Conservation (phyloP, 2,329 filamentous ascomycete species). For the Pseudogymnoascus sp. region DNA sequence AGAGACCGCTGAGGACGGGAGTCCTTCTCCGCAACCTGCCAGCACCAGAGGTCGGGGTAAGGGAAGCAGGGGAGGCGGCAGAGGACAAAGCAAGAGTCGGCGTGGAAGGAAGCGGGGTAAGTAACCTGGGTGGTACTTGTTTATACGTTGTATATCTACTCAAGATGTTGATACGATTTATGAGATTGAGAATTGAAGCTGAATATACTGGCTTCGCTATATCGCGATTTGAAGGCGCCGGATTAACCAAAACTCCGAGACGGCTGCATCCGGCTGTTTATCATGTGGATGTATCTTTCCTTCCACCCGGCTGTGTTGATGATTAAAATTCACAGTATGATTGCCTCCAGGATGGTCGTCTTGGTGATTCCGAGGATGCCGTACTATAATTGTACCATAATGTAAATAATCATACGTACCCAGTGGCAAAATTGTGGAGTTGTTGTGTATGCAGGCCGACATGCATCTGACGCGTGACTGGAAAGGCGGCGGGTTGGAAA, state of each 20-base stretch:
- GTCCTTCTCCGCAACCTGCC: conserved; percentile 21
- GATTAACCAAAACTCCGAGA: background rate
- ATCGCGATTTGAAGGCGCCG: background rate
- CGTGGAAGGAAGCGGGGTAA: conserved; percentile 7
- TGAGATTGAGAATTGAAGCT: background rate
- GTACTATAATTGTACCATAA: background rate
- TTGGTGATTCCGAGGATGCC: background rate
- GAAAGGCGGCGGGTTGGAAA: background rate
- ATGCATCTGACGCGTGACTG: background rate
- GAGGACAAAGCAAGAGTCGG: conserved; percentile 7
- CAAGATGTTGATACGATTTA: background rate
- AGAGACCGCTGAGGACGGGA: conserved; percentile 20
- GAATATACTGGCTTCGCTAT: background rate
- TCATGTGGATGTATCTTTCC: conserved; percentile 4
- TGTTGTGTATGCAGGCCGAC: background rate
- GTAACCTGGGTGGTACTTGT: background rate
- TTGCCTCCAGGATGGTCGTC: background rate
- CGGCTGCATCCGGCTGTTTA: background rate
- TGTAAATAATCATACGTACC: background rate
- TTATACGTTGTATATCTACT: background rate
- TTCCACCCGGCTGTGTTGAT: background rate
- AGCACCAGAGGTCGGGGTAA: conserved; percentile 18
- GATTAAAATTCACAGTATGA: background rate
- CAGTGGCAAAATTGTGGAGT: background rate
- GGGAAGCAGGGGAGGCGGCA: conserved; percentile 7